Conservation (phyloP, 1,284 basidiomycete species). For the Paramarasmius palmivorus region DNA sequence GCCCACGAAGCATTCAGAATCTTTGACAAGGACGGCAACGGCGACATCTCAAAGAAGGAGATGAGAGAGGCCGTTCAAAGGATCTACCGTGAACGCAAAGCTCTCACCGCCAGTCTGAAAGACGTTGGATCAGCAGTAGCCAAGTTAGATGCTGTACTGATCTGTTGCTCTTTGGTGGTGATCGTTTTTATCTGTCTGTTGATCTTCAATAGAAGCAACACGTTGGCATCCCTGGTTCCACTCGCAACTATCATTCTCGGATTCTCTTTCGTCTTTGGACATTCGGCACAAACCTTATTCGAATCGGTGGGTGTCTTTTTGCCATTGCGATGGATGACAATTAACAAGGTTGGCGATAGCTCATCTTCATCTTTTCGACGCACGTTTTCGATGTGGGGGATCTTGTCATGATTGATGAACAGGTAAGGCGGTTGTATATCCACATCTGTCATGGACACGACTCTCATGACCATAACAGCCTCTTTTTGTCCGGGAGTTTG, state of each 20-base stretch:
- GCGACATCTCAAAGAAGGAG: slow-evolving; percentile 78
- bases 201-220: slow-evolving; percentile 74
- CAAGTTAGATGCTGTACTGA: slow-evolving; percentile 74
- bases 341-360: slow-evolving; percentile 32
- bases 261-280: slow-evolving; percentile 82
- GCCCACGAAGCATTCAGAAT: slow-evolving; percentile 74
- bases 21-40: slow-evolving; percentile 85
- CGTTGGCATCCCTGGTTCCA: slow-evolving; percentile 78
- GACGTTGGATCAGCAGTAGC: slow-evolving; percentile 73
- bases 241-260: slow-evolving; percentile 80
- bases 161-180: slow-evolving; percentile 59
- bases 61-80: slow-evolving; percentile 85
- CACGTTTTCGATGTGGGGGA: slow-evolving; percentile 82
- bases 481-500: slow-evolving; percentile 75
- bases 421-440: slow-evolving; percentile 37
- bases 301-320: slow-evolving; percentile 59
- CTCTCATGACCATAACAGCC: slow-evolving; percentile 31
- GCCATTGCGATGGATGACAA: background rate
- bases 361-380: slow-evolving; percentile 84
- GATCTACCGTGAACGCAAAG: slow-evolving; percentile 80
- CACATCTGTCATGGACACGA: background rate
- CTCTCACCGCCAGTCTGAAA: slow-evolving; percentile 72
- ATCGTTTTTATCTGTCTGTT: slow-evolving; percentile 76
- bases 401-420: slow-evolving; percentile 76
- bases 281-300: slow-evolving; percentile 81